Evolutionary conservation across 2,329 filamentous ascomycete species (phyloP).

Genomic region (Phyllosticta citribraziliensis): DNA sequence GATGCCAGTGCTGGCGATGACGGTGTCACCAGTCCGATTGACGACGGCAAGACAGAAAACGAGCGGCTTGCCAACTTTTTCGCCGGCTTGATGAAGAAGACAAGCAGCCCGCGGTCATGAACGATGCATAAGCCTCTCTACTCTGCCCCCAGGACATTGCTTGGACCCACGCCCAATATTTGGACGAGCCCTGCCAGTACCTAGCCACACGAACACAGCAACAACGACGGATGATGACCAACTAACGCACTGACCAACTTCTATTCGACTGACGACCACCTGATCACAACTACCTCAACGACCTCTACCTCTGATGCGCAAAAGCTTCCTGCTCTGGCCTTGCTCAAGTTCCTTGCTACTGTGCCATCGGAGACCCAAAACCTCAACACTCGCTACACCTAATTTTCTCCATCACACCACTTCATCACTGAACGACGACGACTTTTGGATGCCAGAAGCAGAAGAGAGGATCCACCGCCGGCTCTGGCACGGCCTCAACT

Average conservation of each 20-base stretch:
- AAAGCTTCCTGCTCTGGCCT: not conserved
- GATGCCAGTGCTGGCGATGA: slow-evolving; percentile 18
- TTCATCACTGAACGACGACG: not conserved
- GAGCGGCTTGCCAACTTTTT: slow-evolving; percentile 32
- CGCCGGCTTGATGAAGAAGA: slow-evolving; percentile 24
- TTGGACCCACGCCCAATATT: not conserved
- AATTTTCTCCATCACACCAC: not conserved
- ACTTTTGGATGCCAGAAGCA: not conserved
- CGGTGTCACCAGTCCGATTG: slow-evolving; percentile 17
- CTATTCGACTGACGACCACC: not conserved
- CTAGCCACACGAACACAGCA: not conserved
- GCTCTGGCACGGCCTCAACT: not conserved
- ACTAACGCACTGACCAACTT: not conserved
- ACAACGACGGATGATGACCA: not conserved
- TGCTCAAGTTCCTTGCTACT: not conserved
- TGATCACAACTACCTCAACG: not conserved
- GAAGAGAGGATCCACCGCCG: not conserved
- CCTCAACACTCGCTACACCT: not conserved
- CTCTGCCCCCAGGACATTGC: not conserved
- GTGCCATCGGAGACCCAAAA: not conserved
- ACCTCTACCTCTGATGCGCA: not conserved
- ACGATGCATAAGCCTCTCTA: not conserved
- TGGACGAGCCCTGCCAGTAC: not conserved
- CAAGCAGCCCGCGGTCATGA: slow-evolving; percentile 8
- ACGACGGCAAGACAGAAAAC: slow-evolving; percentile 27